These are phyloP conservation scores for Aspergillus melleus DNA, from an alignment of 2,329 filamentous ascomycete species.

Conservation along the genomic window DNA sequence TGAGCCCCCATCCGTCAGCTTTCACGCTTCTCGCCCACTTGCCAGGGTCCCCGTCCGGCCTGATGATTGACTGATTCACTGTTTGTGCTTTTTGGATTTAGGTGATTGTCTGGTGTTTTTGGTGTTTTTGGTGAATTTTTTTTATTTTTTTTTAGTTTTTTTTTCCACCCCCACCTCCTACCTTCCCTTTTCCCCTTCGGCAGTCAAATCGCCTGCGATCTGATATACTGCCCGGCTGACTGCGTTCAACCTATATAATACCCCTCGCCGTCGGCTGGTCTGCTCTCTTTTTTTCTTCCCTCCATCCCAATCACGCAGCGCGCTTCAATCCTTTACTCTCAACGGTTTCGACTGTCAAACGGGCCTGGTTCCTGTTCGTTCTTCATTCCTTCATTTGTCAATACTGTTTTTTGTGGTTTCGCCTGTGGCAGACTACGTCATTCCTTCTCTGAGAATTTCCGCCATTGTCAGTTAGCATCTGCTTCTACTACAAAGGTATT, in stretches of 20 bases:
- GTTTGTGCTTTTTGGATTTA: not conserved
- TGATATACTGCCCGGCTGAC: not conserved
- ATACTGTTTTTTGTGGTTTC: conserved; percentile 22
- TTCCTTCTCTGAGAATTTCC: conserved; percentile 24
- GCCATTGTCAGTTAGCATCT: conserved; percentile 1
- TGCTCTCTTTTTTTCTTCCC: conserved; percentile 11
- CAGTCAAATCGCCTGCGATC: not conserved
- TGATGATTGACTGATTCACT: not conserved
- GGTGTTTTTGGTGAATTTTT: no score
- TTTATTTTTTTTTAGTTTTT: not conserved
- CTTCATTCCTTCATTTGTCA: conserved; percentile 18
- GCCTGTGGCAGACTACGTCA: conserved; percentile 36
- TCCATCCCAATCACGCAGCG: conserved; percentile 22
- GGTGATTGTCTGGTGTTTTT: no score
- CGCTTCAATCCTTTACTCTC: conserved; percentile 24
- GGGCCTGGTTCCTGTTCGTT: conserved; percentile 39
- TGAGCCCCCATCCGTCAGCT: not conserved
- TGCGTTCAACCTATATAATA: conserved; percentile 16
- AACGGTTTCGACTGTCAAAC: conserved; percentile 29
- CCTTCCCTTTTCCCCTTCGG: not conserved
- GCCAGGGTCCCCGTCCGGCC: not conserved
- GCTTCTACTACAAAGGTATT: conserved; percentile 28
- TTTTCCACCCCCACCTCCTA: not conserved
- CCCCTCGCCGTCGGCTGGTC: conserved; percentile 17
- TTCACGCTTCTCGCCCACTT: not conserved